Evolutionary conservation across 305 asterid genomes (phyloP).

Genomic region (Withania somnifera): DNA sequence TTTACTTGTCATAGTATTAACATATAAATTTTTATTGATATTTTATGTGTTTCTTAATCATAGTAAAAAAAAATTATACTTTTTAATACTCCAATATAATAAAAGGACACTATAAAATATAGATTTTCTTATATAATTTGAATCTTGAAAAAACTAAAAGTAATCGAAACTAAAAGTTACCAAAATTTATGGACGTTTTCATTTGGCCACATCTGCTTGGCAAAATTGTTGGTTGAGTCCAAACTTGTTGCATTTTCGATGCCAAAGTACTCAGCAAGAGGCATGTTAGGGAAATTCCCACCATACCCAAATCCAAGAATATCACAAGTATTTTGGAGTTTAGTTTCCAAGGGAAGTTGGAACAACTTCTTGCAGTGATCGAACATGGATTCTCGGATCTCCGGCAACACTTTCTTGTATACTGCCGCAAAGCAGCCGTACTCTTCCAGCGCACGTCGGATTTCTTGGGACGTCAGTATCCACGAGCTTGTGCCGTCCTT

Average conservation of each 20-base stretch:
- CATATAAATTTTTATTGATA: too few species aligned
- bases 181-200: conserved; percentile 16
- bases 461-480: conserved; percentile 20
- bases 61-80: too few species aligned
- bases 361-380: conserved; percentile 17
- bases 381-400: conserved; percentile 14
- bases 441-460: conserved; percentile 31
- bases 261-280: conserved; percentile 31
- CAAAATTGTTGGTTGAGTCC: conserved; percentile 8
- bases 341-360: conserved; percentile 23
- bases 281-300: conserved; percentile 16
- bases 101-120: background rate
- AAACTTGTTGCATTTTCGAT: conserved; percentile 16
- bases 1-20: too few species aligned
- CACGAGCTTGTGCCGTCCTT: conserved; percentile 16
- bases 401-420: conserved; percentile 3
- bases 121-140: too few species aligned
- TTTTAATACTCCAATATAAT: too few species aligned
- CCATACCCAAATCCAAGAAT: conserved; percentile 26
- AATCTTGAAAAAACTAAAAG: too few species aligned
- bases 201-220: conserved; percentile 27
- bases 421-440: conserved; percentile 30
- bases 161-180: background rate
- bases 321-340: conserved; percentile 12
- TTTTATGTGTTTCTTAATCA: too few species aligned